A percentile compares a stretch with the other conserved stretches of the same genome.
These are phyloP conservation scores for Dorcoceras hygrometricum DNA, from an alignment of 257 asterid genomes.

Conservation along the genomic window DNA sequence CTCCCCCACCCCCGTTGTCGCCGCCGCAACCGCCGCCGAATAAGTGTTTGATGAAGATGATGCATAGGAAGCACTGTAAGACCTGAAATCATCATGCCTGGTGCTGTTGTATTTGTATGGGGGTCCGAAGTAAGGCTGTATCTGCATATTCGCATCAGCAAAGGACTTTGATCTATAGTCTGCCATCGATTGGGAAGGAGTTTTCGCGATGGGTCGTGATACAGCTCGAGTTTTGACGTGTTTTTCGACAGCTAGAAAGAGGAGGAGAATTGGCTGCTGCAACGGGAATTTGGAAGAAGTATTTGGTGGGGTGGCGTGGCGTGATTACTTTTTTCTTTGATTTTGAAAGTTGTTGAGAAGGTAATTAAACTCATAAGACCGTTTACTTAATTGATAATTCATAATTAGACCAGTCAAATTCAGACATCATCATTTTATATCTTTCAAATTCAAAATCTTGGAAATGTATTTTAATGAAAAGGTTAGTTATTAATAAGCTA, in stretches of 20 bases:
- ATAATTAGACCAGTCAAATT: slow-evolving; percentile 19
- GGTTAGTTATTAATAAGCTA: too few relatives aligned
- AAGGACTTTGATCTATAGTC: slow-evolving; percentile 48
- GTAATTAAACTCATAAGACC: slow-evolving; percentile 2
- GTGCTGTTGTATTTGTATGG: slow-evolving; percentile 21
- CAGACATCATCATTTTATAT: background rate
- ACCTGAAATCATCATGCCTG: slow-evolving; percentile 44
- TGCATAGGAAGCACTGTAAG: slow-evolving; percentile 44
- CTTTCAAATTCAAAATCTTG: background rate
- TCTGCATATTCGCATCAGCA: slow-evolving; percentile 31
- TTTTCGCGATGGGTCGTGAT: slow-evolving; percentile 18
- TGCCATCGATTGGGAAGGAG: slow-evolving; percentile 31
- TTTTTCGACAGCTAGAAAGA: slow-evolving; percentile 21
- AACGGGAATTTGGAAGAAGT: background rate
- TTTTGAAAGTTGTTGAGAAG: slow-evolving; percentile 17
- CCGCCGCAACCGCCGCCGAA: slow-evolving; percentile 25
- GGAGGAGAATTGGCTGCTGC: slow-evolving; percentile 20
- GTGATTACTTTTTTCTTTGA: slow-evolving; percentile 5
- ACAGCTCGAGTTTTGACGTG: slow-evolving; percentile 23
- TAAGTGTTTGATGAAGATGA: slow-evolving; percentile 24
- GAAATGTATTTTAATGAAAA: too few relatives aligned
- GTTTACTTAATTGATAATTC: background rate
- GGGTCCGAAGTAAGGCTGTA: slow-evolving; percentile 39
- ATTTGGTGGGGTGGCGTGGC: background rate
- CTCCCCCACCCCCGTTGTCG: slow-evolving; percentile 20